Conservation (phyloP, 352 stramenopile species). For the Globisporangium emineosum region DNA sequence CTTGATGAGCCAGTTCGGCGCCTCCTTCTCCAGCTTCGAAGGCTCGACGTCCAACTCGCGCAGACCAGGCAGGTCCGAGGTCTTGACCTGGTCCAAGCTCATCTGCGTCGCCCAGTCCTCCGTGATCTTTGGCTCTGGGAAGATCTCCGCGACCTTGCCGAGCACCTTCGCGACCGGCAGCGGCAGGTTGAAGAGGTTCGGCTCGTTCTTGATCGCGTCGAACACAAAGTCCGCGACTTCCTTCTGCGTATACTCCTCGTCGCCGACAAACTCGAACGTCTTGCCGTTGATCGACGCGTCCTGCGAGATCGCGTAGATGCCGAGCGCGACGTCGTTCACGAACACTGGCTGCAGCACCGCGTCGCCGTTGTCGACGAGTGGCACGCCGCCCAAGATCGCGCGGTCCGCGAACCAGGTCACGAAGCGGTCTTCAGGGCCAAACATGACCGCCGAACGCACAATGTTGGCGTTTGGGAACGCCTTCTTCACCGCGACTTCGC, state of each 20-base stretch:
- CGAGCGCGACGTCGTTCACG: slow-evolving; percentile 79
- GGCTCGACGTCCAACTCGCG: slow-evolving; percentile 86
- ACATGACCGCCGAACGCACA: slow-evolving; percentile 93
- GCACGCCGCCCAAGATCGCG: slow-evolving; percentile 72
- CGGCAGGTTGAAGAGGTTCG: slow-evolving; percentile 80
- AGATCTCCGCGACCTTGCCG: slow-evolving; percentile 77
- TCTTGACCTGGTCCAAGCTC: slow-evolving; percentile 84
- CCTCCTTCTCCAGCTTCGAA: slow-evolving; percentile 93
- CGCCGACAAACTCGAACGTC: slow-evolving; percentile 95
- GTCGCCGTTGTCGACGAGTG: slow-evolving; percentile 92
- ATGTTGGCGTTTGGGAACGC: slow-evolving; percentile 95
- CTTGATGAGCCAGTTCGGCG: slow-evolving; percentile 94
- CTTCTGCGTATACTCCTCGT: slow-evolving; percentile 96
- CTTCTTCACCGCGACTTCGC: slow-evolving; percentile 85
- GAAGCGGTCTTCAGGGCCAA: slow-evolving; percentile 94
- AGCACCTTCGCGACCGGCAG: slow-evolving; percentile 71
- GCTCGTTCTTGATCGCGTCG: slow-evolving; percentile 82
- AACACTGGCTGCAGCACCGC: slow-evolving; percentile 92
- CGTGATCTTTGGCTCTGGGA: slow-evolving; percentile 84
- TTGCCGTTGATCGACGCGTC: slow-evolving; percentile 88
- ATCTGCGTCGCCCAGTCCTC: slow-evolving; percentile 73
- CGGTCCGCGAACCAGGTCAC: slow-evolving; percentile 90
- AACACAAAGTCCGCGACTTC: slow-evolving; percentile 97
- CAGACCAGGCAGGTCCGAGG: slow-evolving; percentile 66
- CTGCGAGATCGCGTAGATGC: slow-evolving; percentile 77